Evolutionary conservation across 2,329 filamentous ascomycete genomes (phyloP).

Genomic region (Aureobasidium leucospermi): DNA sequence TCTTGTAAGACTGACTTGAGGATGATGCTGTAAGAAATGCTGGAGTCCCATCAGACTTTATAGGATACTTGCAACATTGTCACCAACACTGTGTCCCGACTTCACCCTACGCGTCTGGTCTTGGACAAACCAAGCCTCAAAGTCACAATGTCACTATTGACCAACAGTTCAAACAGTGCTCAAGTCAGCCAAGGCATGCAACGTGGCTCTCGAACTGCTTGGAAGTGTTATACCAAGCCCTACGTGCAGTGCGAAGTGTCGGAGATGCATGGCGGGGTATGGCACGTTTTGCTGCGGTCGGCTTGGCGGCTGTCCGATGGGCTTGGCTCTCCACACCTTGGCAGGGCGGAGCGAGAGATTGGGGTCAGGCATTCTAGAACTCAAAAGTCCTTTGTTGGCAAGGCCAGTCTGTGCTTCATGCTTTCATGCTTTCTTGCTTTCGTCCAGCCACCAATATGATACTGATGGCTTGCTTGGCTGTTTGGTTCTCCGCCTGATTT

Average conservation of each 20-base stretch:
- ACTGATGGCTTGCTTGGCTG: background rate
- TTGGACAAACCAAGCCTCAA: background rate
- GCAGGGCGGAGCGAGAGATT: background rate
- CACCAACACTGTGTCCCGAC: background rate
- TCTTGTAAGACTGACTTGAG: no score
- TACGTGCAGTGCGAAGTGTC: background rate
- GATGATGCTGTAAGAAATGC: background rate
- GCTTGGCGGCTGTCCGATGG: background rate
- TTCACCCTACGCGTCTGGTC: background rate
- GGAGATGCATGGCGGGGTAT: background rate
- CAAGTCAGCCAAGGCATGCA: background rate
- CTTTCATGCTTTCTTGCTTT: background rate
- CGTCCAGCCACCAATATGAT: background rate
- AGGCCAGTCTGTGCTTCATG: background rate
- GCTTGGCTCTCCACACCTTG: background rate
- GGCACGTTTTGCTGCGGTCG: background rate
- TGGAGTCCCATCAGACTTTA: background rate
- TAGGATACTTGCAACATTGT: background rate
- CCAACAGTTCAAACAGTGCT: background rate
- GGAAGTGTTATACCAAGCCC: background rate
- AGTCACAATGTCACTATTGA: background rate
- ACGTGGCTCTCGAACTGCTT: background rate
- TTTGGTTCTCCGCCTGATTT: background rate
- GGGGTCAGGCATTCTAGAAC: no score
- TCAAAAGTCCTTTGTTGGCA: background rate